Conservation (phyloP, 2,329 filamentous ascomycete genomes). For the Phaeosphaeriaceae sp. region DNA sequence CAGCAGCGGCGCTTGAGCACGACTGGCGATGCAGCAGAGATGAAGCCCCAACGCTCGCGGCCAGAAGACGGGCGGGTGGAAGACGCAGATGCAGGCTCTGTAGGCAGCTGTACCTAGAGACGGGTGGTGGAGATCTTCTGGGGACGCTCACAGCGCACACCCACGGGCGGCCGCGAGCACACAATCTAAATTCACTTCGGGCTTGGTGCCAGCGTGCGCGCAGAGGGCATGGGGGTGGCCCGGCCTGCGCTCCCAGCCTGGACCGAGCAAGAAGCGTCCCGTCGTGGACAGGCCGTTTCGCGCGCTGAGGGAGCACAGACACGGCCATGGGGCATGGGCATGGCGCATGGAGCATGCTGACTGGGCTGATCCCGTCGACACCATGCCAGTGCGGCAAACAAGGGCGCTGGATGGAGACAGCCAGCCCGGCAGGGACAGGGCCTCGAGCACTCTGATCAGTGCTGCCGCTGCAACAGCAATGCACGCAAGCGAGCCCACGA, state of each 20-base stretch:
- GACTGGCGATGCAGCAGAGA: constrained; percentile 21
- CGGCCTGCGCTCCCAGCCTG: constrained; percentile 35
- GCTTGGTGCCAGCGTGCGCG: constrained; percentile 38
- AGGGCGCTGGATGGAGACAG: constrained; percentile 22
- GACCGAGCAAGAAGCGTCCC: constrained; percentile 30
- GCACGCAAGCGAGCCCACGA: constrained; percentile 43
- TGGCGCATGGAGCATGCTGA: constrained; percentile 32
- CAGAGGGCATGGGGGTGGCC: constrained; percentile 35
- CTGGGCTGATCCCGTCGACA: constrained; percentile 39
- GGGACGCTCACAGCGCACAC: constrained; percentile 32
- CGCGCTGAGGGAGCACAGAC: constrained; percentile 30
- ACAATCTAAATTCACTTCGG: constrained; percentile 48
- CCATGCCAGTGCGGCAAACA: constrained; percentile 30
- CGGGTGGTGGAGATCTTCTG: constrained; percentile 46
- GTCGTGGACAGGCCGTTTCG: constrained; percentile 30
- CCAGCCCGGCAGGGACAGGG: constrained; percentile 25
- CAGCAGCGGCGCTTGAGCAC: constrained; percentile 30
- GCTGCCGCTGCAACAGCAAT: constrained; percentile 18
- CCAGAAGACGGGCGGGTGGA: constrained; percentile 24
- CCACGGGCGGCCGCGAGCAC: constrained; percentile 43
- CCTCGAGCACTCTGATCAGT: constrained; percentile 9
- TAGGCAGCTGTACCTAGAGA: constrained; percentile 22
- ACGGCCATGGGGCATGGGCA: constrained; percentile 8
- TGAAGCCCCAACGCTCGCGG: constrained; percentile 24
- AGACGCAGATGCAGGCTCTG: constrained; percentile 21